These are phyloP conservation scores for Aleurites moluccanus DNA, from an alignment of 441 rosid species.

Conservation along the genomic window DNA sequence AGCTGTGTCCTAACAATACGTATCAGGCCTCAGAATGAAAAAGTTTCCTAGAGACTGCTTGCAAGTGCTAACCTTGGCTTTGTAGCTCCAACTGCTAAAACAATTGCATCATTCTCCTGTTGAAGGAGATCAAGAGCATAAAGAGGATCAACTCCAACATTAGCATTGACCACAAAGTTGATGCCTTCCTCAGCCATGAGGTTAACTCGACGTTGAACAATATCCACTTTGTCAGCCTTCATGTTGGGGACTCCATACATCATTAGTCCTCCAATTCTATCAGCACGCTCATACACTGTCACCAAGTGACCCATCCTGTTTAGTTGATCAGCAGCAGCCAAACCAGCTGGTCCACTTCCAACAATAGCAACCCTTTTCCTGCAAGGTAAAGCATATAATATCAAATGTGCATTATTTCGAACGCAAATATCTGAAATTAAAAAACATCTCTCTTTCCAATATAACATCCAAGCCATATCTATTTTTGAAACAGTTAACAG, in stretches of 20 bases:
- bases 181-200: slow-evolving; percentile 95
- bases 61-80: slow-evolving; percentile 70
- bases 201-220: slow-evolving; percentile 92
- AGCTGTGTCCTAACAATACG: not conserved
- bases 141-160: slow-evolving; percentile 80
- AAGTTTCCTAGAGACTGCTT: not conserved
- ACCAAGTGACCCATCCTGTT: slow-evolving; percentile 96
- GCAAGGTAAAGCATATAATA: slow-evolving; percentile 26
- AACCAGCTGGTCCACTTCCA: slow-evolving; percentile 98
- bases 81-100: slow-evolving; percentile 96
- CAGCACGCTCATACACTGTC: slow-evolving; percentile 94
- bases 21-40: not conserved
- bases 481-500: not conserved
- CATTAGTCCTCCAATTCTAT: slow-evolving; percentile 99
- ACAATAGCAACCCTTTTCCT: slow-evolving; percentile 87
- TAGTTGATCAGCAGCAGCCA: slow-evolving; percentile 99
- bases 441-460: not conserved
- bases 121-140: slow-evolving; percentile 74
- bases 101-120: slow-evolving; percentile 80
- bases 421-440: not conserved
- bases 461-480: no score
- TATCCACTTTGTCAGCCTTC: slow-evolving; percentile 96
- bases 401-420: not conserved
- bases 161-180: slow-evolving; percentile 87
- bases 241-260: slow-evolving; percentile 99